Percentiles rank a stretch among this genome's conserved stretches.
These are phyloP conservation scores for Melastoma candidum DNA, from an alignment of 441 rosid genomes.

Conservation along the genomic window DNA sequence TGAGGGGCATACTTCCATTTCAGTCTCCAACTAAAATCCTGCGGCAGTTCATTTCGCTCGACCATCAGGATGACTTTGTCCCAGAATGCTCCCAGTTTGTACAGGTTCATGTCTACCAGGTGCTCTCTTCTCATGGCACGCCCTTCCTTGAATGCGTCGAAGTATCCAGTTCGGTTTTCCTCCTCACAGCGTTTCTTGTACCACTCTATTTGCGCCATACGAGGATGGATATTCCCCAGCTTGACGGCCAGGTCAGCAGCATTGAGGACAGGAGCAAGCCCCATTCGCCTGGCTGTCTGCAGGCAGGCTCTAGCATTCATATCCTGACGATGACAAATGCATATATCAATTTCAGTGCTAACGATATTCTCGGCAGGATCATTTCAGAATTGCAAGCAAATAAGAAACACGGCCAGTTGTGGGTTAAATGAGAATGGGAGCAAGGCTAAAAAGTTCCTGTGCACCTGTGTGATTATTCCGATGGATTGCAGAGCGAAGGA, in stretches of 20 bases:
- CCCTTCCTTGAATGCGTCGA: slow-evolving; percentile 8
- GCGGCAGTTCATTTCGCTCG: neutral
- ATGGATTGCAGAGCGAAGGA: slow-evolving; percentile 8
- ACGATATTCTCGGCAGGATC: too few species aligned
- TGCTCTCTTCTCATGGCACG: slow-evolving; percentile 5
- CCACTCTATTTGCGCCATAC: slow-evolving; percentile 13
- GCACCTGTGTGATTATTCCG: slow-evolving; percentile 4
- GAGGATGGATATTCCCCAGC: slow-evolving; percentile 8
- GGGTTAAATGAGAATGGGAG: too few species aligned
- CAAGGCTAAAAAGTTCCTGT: neutral
- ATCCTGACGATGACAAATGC: neutral
- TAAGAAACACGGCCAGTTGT: too few species aligned
- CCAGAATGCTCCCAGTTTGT: slow-evolving; percentile 1
- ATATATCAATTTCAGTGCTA: too few species aligned
- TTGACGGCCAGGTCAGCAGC: slow-evolving; percentile 4
- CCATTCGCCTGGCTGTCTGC: slow-evolving; percentile 5
- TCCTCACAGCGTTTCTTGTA: slow-evolving; percentile 8
- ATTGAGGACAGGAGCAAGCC: slow-evolving; percentile 8
- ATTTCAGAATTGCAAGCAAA: too few species aligned
- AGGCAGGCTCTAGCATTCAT: slow-evolving; percentile 8
- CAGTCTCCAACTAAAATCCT: neutral
- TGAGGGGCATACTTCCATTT: slow-evolving; percentile 10
- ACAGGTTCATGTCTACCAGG: slow-evolving; percentile 3
- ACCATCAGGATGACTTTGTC: slow-evolving; percentile 1
- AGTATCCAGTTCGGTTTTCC: slow-evolving; percentile 6